Percentiles rank a stretch among this genome's conserved stretches.
These are phyloP conservation scores for Kandelia obovata DNA, from an alignment of 345 rosid genomes.

Conservation along the genomic window DNA sequence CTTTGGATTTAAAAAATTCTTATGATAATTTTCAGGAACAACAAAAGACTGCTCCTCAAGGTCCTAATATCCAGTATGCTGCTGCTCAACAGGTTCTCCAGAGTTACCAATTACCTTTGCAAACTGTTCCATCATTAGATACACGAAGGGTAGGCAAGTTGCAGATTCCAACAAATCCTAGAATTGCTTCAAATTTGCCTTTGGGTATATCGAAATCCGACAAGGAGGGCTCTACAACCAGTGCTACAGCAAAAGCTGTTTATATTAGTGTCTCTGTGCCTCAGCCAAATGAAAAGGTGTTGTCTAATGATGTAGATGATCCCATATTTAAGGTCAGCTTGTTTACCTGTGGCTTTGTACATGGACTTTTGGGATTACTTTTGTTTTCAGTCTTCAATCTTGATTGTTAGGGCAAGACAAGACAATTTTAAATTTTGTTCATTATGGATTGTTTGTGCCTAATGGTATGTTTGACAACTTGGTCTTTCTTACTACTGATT, in stretches of 20 bases:
- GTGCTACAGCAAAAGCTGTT: slow-evolving; percentile 63
- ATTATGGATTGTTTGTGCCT: not conserved
- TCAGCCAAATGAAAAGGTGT: slow-evolving; percentile 48
- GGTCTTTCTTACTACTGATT: too few relatives aligned
- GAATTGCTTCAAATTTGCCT: slow-evolving; percentile 88
- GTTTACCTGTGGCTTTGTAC: not conserved
- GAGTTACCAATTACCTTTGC: slow-evolving; percentile 48
- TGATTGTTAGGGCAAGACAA: too few relatives aligned
- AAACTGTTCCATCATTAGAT: slow-evolving; percentile 48
- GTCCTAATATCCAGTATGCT: slow-evolving; percentile 49
- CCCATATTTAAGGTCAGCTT: slow-evolving; percentile 62
- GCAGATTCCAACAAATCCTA: slow-evolving; percentile 96
- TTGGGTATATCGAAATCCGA: slow-evolving; percentile 62
- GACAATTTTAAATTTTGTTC: too few relatives aligned
- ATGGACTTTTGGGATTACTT: not conserved
- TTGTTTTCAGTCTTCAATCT: too few relatives aligned
- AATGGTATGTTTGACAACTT: not conserved
- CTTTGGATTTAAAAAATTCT: slow-evolving; percentile 52
- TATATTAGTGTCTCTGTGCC: slow-evolving; percentile 71
- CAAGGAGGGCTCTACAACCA: slow-evolving; percentile 46
- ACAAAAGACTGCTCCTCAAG: slow-evolving; percentile 60
- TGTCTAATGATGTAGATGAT: slow-evolving; percentile 50
- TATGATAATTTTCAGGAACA: slow-evolving; percentile 72
- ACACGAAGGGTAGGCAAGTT: slow-evolving; percentile 69
- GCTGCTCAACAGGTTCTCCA: slow-evolving; percentile 48